Evolutionary conservation across 768 basidiomycete species (phyloP).

Genomic region (Suillus luteus): DNA sequence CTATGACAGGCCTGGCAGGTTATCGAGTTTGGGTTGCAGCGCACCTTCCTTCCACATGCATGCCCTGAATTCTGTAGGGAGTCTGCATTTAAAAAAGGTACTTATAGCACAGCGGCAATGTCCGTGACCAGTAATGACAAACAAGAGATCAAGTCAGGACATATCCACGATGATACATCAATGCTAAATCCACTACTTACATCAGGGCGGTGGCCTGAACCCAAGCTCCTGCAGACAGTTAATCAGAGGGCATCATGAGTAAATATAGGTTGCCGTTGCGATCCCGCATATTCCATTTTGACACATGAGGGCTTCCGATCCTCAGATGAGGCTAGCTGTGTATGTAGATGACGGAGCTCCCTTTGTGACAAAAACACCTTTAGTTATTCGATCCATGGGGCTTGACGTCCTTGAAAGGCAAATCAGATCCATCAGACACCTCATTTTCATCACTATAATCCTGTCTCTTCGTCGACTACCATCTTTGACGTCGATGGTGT

Average conservation of each 20-base stretch:
- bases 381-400: neutral
- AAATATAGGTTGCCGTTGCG: neutral
- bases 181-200: neutral
- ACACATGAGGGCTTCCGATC: constrained; percentile 21
- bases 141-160: neutral
- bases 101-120: too few species aligned
- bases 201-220: neutral
- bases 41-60: too few species aligned
- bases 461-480: constrained; percentile 5
- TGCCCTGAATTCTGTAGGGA: too few species aligned
- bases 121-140: neutral
- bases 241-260: neutral
- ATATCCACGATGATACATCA: neutral
- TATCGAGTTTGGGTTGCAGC: too few species aligned
- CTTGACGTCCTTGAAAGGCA: neutral
- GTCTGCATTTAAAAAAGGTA: too few species aligned
- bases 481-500: constrained; percentile 6
- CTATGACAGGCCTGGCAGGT: too few species aligned
- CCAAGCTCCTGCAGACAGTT: neutral
- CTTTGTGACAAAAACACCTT: constrained; percentile 5
- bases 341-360: constrained; percentile 21
- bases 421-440: neutral
- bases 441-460: neutral
- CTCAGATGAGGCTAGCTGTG: constrained; percentile 8
- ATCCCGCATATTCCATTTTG: constrained; percentile 15